phyloP scores from a whole-genome alignment of 345 rosid genomes.

The Linum trigynum region DNA sequence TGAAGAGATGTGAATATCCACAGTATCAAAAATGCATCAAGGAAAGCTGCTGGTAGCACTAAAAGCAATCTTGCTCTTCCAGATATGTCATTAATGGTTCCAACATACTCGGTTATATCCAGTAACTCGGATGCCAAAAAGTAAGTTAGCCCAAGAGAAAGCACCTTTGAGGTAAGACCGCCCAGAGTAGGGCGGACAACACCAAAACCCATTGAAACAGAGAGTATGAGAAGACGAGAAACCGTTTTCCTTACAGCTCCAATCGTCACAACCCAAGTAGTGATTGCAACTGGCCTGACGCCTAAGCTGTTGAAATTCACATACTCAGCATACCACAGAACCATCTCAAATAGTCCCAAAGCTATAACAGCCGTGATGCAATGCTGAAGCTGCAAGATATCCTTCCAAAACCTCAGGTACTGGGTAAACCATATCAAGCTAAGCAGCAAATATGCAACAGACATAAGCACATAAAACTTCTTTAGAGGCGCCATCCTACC shows the following conservation, averaged over 20 bases:
- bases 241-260: slow-evolving; percentile 74
- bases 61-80: slow-evolving; percentile 85
- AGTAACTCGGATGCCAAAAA: slow-evolving; percentile 86
- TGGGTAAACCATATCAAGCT: slow-evolving; percentile 69
- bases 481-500: slow-evolving; percentile 95
- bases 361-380: slow-evolving; percentile 65
- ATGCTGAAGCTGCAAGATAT: slow-evolving; percentile 86
- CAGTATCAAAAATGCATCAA: slow-evolving; percentile 88
- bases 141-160: slow-evolving; percentile 77
- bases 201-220: slow-evolving; percentile 94
- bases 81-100: slow-evolving; percentile 73
- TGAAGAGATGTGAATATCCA: slow-evolving; percentile 95
- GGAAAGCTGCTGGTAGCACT: slow-evolving; percentile 84
- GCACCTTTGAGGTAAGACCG: slow-evolving; percentile 91
- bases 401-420: slow-evolving; percentile 68
- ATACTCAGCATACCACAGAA: slow-evolving; percentile 82
- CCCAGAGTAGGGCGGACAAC: slow-evolving; percentile 96
- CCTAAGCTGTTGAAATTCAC: slow-evolving; percentile 71
- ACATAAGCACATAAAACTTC: slow-evolving; percentile 70
- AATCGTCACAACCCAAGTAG: slow-evolving; percentile 84
- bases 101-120: slow-evolving; percentile 81
- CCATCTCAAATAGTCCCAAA: slow-evolving; percentile 85
- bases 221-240: slow-evolving; percentile 67
- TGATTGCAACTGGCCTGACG: slow-evolving; percentile 64
- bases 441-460: slow-evolving; percentile 60